Evolutionary conservation across 768 basidiomycete genomes (phyloP).

Genomic region (Panaeolus cyanescens): DNA sequence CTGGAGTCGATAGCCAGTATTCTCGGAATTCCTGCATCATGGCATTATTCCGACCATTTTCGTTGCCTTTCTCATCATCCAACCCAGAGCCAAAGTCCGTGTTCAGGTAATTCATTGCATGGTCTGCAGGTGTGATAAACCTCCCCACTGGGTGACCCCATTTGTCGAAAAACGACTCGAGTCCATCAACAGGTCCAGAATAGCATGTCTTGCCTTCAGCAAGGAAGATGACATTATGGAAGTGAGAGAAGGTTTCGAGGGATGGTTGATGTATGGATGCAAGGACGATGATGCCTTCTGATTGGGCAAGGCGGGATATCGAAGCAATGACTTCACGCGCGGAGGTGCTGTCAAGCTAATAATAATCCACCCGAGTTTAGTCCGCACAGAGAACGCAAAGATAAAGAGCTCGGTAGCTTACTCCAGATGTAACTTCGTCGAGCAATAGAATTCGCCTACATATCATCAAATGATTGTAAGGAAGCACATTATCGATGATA

Average conservation of each 20-base stretch:
- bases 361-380: not conserved
- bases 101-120: conserved; percentile 60
- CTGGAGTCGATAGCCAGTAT: conserved; percentile 30
- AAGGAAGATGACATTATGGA: conserved; percentile 60
- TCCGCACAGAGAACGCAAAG: not conserved
- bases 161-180: conserved; percentile 39
- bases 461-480: not conserved
- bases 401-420: conserved; percentile 20
- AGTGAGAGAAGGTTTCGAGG: conserved; percentile 58
- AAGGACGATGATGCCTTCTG: conserved; percentile 56
- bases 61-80: not conserved
- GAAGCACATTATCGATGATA: not conserved
- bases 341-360: conserved; percentile 49
- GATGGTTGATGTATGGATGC: conserved; percentile 72
- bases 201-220: conserved; percentile 50
- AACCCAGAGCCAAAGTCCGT: conserved; percentile 38
- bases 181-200: conserved; percentile 41
- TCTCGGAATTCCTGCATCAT: conserved; percentile 28
- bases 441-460: conserved; percentile 55
- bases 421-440: conserved; percentile 63
- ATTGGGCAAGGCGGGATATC: conserved; percentile 43
- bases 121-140: conserved; percentile 57
- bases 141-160: conserved; percentile 40
- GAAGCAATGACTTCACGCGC: conserved; percentile 44
- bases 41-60: not conserved